Conservation (phyloP, 2,329 filamentous ascomycete genomes). For the Colletotrichum sp. region DNA sequence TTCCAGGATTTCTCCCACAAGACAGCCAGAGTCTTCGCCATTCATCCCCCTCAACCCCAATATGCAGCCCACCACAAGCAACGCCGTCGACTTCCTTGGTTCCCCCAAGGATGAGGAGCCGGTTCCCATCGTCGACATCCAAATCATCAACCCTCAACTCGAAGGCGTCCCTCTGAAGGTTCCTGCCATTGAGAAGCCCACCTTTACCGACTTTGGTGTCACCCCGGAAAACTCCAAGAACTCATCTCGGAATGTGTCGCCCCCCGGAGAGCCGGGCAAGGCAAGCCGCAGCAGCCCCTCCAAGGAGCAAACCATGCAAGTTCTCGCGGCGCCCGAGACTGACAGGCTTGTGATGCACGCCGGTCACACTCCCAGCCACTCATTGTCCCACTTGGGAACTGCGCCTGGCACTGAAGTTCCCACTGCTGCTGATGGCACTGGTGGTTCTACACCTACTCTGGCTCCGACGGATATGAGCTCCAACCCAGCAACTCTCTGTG, state of each 20-base stretch:
- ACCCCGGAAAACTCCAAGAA: conserved; percentile 28
- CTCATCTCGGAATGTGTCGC: conserved; percentile 31
- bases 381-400: conserved; percentile 55
- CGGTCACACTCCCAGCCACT: conserved; percentile 67
- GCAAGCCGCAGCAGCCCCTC: conserved; percentile 30
- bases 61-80: conserved; percentile 40
- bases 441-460: conserved; percentile 35
- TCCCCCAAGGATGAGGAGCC: conserved; percentile 36
- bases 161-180: conserved; percentile 63
- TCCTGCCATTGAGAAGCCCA: conserved; percentile 55
- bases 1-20: conserved; percentile 36
- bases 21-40: conserved; percentile 38
- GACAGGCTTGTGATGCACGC: conserved; percentile 64
- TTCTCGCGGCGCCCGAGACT: conserved; percentile 51
- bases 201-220: conserved; percentile 47
- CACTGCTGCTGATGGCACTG: conserved; percentile 44
- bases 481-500: conserved; percentile 13
- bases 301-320: conserved; percentile 48
- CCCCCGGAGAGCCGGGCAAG: conserved; percentile 25
- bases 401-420: conserved; percentile 43
- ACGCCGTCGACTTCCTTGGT: conserved; percentile 38
- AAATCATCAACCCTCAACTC: conserved; percentile 61
- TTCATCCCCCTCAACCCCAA: conserved; percentile 47
- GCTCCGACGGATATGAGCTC: conserved; percentile 28
- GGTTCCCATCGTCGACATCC: conserved; percentile 59